Conservation (phyloP, 768 basidiomycete genomes). For the Mycena rebaudengoi region DNA sequence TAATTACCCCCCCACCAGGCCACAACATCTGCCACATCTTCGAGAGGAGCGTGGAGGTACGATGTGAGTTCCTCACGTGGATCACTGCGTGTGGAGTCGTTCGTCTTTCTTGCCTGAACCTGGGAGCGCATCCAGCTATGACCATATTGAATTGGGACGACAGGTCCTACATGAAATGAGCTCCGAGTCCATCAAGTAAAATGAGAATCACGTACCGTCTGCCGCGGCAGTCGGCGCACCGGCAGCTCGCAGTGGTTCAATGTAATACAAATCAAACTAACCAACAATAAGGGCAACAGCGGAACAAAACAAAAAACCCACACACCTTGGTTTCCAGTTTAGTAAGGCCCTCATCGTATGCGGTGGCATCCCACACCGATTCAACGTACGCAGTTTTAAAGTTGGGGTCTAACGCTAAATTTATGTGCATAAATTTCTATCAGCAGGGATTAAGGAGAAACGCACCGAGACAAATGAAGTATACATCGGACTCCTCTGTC, state of each 20-base stretch:
- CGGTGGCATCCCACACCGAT: background rate
- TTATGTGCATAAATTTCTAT: background rate
- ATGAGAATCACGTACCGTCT: too few species aligned
- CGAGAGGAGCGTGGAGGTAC: slow-evolving; percentile 19
- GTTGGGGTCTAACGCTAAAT: background rate
- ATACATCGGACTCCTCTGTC: slow-evolving; percentile 30
- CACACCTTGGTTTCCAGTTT: background rate
- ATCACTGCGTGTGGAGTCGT: background rate
- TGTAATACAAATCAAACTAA: background rate
- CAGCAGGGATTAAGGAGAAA: background rate
- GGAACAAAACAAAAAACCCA: background rate
- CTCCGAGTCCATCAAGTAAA: too few species aligned
- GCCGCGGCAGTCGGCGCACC: too few species aligned
- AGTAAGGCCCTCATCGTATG: background rate
- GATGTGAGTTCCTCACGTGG: slow-evolving; percentile 15
- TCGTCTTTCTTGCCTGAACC: slow-evolving; percentile 8
- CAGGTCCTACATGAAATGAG: too few species aligned
- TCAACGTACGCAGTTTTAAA: background rate
- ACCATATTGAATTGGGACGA: background rate
- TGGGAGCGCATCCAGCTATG: slow-evolving; percentile 19
- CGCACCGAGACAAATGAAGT: slow-evolving; percentile 37
- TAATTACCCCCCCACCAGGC: background rate
- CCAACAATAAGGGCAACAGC: background rate
- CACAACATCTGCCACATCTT: background rate
- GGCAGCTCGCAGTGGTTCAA: too few species aligned